phyloP scores from a whole-genome alignment of 2,329 filamentous ascomycete species.

The Emergomyces orientalis region DNA sequence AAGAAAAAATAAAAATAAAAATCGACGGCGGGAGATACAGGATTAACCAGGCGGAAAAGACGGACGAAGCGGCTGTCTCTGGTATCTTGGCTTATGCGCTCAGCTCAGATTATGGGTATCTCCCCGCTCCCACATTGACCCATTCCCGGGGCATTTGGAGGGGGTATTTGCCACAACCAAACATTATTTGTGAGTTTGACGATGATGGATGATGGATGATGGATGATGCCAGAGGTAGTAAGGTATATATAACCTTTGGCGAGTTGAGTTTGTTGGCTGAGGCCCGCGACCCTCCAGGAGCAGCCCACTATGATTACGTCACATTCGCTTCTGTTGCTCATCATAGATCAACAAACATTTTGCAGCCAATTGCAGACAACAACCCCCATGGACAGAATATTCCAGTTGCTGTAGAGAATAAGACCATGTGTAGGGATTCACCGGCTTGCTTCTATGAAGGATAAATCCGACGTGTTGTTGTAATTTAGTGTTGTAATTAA shows the following conservation, averaged over 20 bases:
- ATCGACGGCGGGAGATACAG: no score
- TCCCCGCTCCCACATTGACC: no score
- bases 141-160: neutral
- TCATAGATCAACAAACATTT: neutral
- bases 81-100: no score
- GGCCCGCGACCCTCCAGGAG: no score
- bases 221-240: no score
- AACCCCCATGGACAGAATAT: neutral
- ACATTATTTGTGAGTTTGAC: neutral
- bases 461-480: neutral
- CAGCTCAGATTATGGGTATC: no score
- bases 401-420: neutral
- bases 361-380: neutral
- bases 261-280: no score
- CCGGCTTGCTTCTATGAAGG: no score
- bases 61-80: no score
- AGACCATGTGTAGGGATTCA: neutral
- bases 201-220: neutral
- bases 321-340: neutral
- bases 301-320: conserved; percentile 8
- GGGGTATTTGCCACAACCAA: neutral
- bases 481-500: neutral
- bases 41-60: no score
- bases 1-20: no score
- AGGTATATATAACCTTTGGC: no score